phyloP scores from a whole-genome alignment of 805 yeast species.

The Geotrichum ghanense region DNA sequence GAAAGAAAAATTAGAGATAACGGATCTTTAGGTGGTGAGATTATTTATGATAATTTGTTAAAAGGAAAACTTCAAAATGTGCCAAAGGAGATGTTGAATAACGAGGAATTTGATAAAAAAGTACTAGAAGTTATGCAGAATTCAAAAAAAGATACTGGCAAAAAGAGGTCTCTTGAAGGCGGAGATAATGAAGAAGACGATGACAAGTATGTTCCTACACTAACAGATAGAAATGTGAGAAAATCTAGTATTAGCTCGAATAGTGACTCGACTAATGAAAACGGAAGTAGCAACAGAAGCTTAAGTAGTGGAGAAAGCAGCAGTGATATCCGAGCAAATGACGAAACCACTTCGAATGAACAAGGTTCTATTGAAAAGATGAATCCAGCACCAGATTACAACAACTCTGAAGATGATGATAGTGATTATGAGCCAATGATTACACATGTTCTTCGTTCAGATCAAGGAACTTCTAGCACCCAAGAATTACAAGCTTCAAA shows the following conservation, averaged over 20 bases:
- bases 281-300: neutral
- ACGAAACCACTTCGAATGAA: neutral
- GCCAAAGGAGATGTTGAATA: neutral
- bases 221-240: neutral
- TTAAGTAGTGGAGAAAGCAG: neutral
- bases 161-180: too few relatives aligned
- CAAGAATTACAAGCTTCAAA: neutral
- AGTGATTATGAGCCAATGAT: constrained; percentile 1
- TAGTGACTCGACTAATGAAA: neutral
- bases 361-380: neutral
- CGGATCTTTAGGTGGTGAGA: neutral
- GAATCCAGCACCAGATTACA: neutral
- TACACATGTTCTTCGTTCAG: neutral
- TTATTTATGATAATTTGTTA: neutral
- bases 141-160: neutral
- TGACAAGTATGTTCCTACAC: neutral
- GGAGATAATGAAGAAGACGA: neutral
- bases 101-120: neutral
- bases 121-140: neutral
- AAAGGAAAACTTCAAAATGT: neutral
- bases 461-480: neutral
- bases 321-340: neutral
- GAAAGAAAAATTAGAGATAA: neutral
- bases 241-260: neutral
- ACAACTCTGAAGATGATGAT: constrained; percentile 1